Conservation (phyloP, 345 rosid species). For the Camelina laxa region DNA sequence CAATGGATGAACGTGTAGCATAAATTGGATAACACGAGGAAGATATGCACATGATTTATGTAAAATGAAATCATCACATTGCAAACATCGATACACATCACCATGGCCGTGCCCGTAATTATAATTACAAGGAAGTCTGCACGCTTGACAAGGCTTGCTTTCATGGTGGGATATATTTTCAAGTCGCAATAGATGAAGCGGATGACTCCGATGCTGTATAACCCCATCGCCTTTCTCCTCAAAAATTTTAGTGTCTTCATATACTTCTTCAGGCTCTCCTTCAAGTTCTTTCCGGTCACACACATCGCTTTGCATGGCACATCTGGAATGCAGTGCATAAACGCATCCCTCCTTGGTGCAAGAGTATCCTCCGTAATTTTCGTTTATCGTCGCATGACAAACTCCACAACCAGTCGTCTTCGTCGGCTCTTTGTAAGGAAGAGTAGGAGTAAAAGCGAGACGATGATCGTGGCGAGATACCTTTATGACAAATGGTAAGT, state of each 20-base stretch:
- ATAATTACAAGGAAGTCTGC: neutral
- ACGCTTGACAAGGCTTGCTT: slow-evolving; percentile 12
- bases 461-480: slow-evolving; percentile 12
- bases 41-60: slow-evolving; percentile 28
- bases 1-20: slow-evolving; percentile 21
- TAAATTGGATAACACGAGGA: neutral
- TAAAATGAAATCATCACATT: slow-evolving; percentile 23
- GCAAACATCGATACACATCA: slow-evolving; percentile 13
- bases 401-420: neutral
- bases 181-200: neutral
- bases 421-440: neutral
- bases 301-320: neutral
- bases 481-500: slow-evolving; percentile 7
- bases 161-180: neutral
- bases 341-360: neutral
- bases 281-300: slow-evolving; percentile 7
- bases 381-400: neutral
- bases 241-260: neutral
- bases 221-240: neutral
- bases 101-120: neutral
- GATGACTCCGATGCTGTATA: slow-evolving; percentile 1
- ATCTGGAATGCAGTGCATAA: neutral
- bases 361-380: neutral
- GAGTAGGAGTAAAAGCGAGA: neutral
- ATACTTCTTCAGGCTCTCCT: neutral